Evolutionary conservation across 2,329 filamentous ascomycete species (phyloP).

Genomic region (Onygena corvina): DNA sequence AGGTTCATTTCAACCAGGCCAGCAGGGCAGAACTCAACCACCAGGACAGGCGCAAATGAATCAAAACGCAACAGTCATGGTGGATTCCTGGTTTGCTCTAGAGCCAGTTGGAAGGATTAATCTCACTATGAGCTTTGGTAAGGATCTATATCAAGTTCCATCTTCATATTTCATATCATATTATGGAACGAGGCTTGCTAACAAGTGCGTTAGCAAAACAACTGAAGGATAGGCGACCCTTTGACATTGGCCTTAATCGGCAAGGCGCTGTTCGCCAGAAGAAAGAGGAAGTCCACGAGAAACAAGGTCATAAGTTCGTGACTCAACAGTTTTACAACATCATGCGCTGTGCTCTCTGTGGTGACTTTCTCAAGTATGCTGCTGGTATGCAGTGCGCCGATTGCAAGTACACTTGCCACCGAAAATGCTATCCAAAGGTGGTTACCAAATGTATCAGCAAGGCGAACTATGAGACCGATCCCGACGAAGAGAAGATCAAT

Average conservation of each 20-base stretch:
- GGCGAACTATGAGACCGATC: constrained; percentile 94
- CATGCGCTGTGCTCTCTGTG: constrained; percentile 96
- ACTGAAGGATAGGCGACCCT: constrained; percentile 65
- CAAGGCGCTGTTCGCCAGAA: constrained; percentile 94
- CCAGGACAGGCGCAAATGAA: constrained; percentile 13
- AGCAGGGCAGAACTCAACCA: constrained; percentile 19
- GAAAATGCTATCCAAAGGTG: constrained; percentile 90
- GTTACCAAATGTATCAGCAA: constrained; percentile 99
- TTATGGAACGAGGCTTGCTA: constrained; percentile 15
- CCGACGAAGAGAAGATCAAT: constrained; percentile 99
- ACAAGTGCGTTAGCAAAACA: constrained; percentile 53
- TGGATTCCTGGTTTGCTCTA: constrained; percentile 94
- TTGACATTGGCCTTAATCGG: constrained; percentile 81
- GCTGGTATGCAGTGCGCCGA: constrained; percentile 98
- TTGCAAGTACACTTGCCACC: constrained; percentile 99
- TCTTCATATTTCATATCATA: too few relatives aligned
- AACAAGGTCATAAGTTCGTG: constrained; percentile 98
- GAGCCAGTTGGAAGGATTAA: constrained; percentile 91
- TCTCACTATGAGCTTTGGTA: constrained; percentile 73
- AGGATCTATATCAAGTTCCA: constrained; percentile 18
- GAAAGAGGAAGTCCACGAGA: constrained; percentile 96
- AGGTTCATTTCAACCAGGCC: constrained; percentile 22
- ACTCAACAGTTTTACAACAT: constrained; percentile 99
- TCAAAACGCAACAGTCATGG: constrained; percentile 35
- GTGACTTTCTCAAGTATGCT: constrained; percentile 96